Evolutionary conservation across 345 rosid genomes (phyloP).

Genomic region (Citrus hindsii): DNA sequence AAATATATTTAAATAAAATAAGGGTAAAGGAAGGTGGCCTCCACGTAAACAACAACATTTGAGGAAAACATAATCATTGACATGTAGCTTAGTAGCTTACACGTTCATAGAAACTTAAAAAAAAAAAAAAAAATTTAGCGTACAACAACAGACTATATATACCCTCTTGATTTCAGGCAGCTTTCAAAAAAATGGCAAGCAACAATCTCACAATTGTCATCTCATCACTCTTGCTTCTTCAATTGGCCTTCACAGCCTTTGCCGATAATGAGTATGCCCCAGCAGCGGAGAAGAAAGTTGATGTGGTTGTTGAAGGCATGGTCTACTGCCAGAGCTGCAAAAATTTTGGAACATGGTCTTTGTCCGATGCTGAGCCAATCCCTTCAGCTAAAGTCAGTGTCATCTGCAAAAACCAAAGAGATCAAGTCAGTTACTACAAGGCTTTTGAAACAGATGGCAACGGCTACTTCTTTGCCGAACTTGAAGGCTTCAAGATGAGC

Average conservation of each 20-base stretch:
- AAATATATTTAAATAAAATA: not conserved
- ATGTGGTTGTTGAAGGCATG: conserved; percentile 72
- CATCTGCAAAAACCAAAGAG: conserved; percentile 56
- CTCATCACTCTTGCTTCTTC: conserved; percentile 29
- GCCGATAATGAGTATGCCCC: conserved; percentile 25
- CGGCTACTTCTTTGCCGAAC: conserved; percentile 76
- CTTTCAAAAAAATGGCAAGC: conserved; percentile 34
- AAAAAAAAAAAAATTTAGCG: not conserved
- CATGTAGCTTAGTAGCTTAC: conserved; percentile 28
- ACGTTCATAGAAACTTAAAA: conserved; percentile 19
- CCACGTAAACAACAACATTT: conserved; percentile 23
- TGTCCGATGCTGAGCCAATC: conserved; percentile 62
- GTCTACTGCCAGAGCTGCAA: conserved; percentile 85
- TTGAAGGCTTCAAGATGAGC: conserved; percentile 49
- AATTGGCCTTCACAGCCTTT: conserved; percentile 16
- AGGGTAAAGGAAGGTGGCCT: conserved; percentile 17
- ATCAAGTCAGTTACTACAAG: conserved; percentile 61
- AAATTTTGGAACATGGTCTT: conserved; percentile 64
- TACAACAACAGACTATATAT: conserved; percentile 20
- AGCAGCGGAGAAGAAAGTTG: conserved; percentile 31
- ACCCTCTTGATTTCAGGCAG: not conserved
- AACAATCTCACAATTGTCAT: conserved; percentile 20
- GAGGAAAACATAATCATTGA: not conserved
- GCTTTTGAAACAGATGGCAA: conserved; percentile 47
- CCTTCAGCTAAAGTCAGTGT: conserved; percentile 67